A percentile compares a stretch with the other conserved stretches of the same genome.
These are phyloP conservation scores for Pseudogymnoascus verrucosus DNA, from an alignment of 2,329 filamentous ascomycete genomes.

Conservation along the genomic window DNA sequence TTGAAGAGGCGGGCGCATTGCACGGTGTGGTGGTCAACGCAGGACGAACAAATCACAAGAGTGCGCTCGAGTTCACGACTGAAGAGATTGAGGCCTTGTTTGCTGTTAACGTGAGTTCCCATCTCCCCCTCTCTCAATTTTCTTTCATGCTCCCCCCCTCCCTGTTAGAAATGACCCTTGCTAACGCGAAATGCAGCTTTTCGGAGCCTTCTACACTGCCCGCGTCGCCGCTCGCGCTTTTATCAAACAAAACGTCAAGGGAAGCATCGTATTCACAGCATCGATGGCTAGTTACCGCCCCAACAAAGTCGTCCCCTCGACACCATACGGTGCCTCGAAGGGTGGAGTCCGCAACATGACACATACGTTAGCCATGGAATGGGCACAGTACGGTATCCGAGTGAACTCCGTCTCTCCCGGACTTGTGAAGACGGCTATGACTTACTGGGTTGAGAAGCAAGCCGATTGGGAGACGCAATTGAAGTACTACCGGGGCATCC, in stretches of 20 bases:
- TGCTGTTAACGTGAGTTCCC: conserved; percentile 32
- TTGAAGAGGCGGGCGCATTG: conserved; percentile 35
- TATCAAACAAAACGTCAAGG: conserved; percentile 36
- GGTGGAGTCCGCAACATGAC: conserved; percentile 36
- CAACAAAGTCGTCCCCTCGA: conserved; percentile 29
- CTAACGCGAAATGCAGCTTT: conserved; percentile 29
- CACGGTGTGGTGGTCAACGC: conserved; percentile 45
- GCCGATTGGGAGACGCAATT: conserved; percentile 44
- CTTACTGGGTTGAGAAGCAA: conserved; percentile 40
- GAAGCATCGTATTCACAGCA: conserved; percentile 39
- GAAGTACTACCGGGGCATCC: conserved; percentile 47
- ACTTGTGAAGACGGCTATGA: conserved; percentile 30
- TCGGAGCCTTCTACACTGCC: conserved; percentile 38
- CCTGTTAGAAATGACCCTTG: neutral
- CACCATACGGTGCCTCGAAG: conserved; percentile 35
- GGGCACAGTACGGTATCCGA: conserved; percentile 29
- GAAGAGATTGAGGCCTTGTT: conserved; percentile 39
- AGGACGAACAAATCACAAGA: conserved; percentile 43
- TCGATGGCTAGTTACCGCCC: conserved; percentile 40
- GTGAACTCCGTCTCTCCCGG: conserved; percentile 33
- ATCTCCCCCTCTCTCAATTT: neutral
- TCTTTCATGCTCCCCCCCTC: neutral
- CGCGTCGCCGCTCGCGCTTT: conserved; percentile 36
- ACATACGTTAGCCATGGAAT: conserved; percentile 29
- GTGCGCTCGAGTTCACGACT: conserved; percentile 41